Conservation (phyloP, 495 filamentous ascomycete genomes). For the Cercophora newfieldiana region DNA sequence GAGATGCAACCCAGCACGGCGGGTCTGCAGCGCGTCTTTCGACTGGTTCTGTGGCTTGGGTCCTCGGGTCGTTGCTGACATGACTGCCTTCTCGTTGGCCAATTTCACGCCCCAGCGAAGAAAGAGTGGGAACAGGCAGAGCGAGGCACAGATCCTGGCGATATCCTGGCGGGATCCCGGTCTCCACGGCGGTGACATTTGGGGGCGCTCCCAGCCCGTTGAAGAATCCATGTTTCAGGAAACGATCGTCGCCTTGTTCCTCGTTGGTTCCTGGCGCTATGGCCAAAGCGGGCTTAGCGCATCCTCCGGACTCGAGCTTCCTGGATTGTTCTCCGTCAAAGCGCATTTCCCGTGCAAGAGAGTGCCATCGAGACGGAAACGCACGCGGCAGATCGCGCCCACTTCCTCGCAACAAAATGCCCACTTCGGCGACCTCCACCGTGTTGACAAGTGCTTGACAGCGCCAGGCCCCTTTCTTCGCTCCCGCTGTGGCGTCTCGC, state of each 20-base stretch:
- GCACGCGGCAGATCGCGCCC: not conserved
- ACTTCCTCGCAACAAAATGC: too few species aligned
- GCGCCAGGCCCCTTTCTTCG: not conserved
- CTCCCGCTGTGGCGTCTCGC: not conserved
- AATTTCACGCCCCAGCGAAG: slow-evolving; percentile 11
- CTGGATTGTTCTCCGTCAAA: slow-evolving; percentile 3
- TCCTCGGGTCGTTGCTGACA: slow-evolving; percentile 13
- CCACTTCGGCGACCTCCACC: too few species aligned
- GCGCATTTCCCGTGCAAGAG: slow-evolving; percentile 6
- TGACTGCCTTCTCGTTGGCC: slow-evolving; percentile 1
- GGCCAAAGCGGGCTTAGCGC: slow-evolving; percentile 2
- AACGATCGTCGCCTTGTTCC: slow-evolving; percentile 15
- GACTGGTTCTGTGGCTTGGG: slow-evolving; percentile 2
- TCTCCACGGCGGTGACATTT: slow-evolving; percentile 11
- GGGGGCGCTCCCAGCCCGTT: slow-evolving; percentile 14
- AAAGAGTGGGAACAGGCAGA: slow-evolving; percentile 16
- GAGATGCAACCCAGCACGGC: slow-evolving; percentile 1
- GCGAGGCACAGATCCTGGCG: not conserved
- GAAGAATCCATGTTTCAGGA: slow-evolving; percentile 16
- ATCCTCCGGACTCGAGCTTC: not conserved
- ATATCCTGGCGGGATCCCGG: slow-evolving; percentile 3
- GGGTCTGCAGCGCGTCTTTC: not conserved
- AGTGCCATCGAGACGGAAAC: slow-evolving; percentile 2
- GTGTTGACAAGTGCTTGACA: not conserved
- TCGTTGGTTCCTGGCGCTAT: slow-evolving; percentile 15